phyloP scores from a whole-genome alignment of 371 early-diverging fungal genomes.

The Mortierella sp. region DNA sequence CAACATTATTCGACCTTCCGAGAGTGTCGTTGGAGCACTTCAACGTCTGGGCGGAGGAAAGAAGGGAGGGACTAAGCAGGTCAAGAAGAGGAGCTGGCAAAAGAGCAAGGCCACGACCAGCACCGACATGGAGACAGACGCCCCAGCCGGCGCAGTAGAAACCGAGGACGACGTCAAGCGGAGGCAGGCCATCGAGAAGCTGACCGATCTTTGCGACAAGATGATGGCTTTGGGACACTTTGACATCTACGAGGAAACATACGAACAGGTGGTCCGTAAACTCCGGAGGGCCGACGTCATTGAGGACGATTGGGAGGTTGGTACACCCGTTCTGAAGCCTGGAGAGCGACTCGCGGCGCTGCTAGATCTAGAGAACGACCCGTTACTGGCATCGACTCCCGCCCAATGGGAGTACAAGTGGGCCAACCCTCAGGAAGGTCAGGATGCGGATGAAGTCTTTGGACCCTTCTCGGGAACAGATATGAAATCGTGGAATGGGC shows the following conservation, averaged over 20 bases:
- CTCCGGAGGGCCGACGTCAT: constrained; percentile 76
- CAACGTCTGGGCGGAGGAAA: constrained; percentile 73
- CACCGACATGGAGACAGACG: constrained; percentile 30
- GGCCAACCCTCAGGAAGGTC: constrained; percentile 45
- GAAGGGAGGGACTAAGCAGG: constrained; percentile 66
- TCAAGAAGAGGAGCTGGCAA: constrained; percentile 74
- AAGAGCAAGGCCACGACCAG: constrained; percentile 34
- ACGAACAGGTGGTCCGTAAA: constrained; percentile 80
- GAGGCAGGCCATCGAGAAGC: constrained; percentile 67
- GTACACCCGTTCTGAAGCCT: constrained; percentile 50
- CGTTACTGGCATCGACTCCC: constrained; percentile 15
- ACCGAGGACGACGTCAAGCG: constrained; percentile 62
- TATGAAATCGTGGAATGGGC: constrained; percentile 43
- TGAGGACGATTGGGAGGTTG: constrained; percentile 73
- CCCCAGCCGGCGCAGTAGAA: constrained; percentile 38
- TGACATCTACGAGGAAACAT: constrained; percentile 81
- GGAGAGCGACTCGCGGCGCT: constrained; percentile 27
- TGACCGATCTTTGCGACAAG: constrained; percentile 82
- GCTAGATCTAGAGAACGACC: constrained; percentile 45
- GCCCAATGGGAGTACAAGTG: constrained; percentile 53
- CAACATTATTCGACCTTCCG: constrained; percentile 76
- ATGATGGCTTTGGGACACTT: constrained; percentile 82
- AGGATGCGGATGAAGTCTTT: constrained; percentile 42
- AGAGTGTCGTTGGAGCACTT: constrained; percentile 78
- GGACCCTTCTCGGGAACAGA: constrained; percentile 47